Evolutionary conservation across 306 rosid genomes (phyloP), one percentile per base, ranked within the genome.

Genomic region (Casuarina glauca): DNA sequence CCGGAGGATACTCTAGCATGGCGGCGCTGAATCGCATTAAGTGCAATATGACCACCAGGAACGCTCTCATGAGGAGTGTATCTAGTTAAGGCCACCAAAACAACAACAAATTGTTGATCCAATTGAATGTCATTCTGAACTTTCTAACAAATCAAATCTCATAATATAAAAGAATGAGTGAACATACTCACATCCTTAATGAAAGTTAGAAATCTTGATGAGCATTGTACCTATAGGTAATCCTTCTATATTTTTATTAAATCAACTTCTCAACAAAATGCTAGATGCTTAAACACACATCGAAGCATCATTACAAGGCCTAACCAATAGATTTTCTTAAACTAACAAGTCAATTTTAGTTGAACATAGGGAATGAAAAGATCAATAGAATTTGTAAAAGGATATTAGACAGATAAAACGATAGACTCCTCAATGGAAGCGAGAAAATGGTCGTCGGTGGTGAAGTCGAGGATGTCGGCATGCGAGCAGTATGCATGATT

Each of bases 11-110:
- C 96, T 69, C 74, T 91, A 46, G 86, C 94, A 85, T 91, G 80
- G 2, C 97, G 90, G 69, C 99, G 91, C 69, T 95, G 99, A 75
- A 91, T 91, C 11, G 97, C 85, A 84, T 95, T 95, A 52, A 95
- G 87, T 45, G 96, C 97, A 70, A 95, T 86, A 41, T 87, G 78
- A n/a, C 93, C 98, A 44, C 55, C 78, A 54, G 83, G 75, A 74
- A 95, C 49, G 87, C 61, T 88, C 67, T 81, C 89, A 64, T 95
- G 98, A 80, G 89, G 74, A 74, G 99, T 95, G 82, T 73, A 63
- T 81, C 83, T 78, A 62, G 90, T 95, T 85, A 95, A 95, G 91
- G 74, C 35, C 67, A 75, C 89, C 78, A 79, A 76, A 81, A 78
- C 73, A 26, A 1, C 48, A n/a, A 76, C 8, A 12, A 46, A 36